Conservation (phyloP, 2,329 filamentous ascomycete genomes). For the Endothia cerciana region DNA sequence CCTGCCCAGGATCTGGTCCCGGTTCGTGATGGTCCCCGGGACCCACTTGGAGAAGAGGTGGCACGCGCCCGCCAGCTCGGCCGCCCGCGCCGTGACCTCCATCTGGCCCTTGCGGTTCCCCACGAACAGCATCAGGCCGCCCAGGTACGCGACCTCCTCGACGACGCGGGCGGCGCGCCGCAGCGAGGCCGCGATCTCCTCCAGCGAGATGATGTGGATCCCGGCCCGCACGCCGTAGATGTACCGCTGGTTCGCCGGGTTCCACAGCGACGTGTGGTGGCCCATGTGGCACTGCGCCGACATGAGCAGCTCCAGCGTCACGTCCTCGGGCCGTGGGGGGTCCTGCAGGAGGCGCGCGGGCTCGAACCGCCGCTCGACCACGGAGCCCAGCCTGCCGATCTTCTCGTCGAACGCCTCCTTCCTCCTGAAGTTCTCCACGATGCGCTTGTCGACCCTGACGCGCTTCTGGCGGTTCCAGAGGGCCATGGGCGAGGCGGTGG, state of each 20-base stretch:
- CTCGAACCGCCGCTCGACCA: conserved; percentile 60
- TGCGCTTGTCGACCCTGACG: conserved; percentile 17
- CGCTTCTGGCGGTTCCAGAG: conserved; percentile 2
- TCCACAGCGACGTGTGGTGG: conserved; percentile 90
- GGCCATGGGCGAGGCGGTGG: conserved; percentile 9
- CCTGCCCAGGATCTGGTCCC: conserved; percentile 79
- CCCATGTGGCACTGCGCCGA: conserved; percentile 87
- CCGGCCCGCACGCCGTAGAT: conserved; percentile 89
- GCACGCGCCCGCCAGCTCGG: conserved; percentile 75
- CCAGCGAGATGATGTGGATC: conserved; percentile 91
- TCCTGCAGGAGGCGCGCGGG: conserved; percentile 69
- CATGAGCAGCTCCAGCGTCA: conserved; percentile 89
- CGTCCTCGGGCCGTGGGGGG: conserved; percentile 76
- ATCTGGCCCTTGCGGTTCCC: conserved; percentile 85
- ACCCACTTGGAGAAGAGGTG: conserved; percentile 94
- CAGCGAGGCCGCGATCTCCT: conserved; percentile 85
- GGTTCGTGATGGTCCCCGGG: conserved; percentile 89
- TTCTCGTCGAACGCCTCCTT: conserved; percentile 48
- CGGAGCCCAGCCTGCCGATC: conserved; percentile 54
- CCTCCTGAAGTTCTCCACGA: conserved; percentile 43
- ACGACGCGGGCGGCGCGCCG: conserved; percentile 93
- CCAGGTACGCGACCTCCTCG: conserved; percentile 79
- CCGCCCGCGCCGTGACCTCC: conserved; percentile 78
- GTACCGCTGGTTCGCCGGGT: conserved; percentile 90
- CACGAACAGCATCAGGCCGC: conserved; percentile 87